A percentile compares a stretch with the other conserved stretches of the same genome.
phyloP scores from a whole-genome alignment of 2,329 filamentous ascomycete species.

The Colletotrichum filicis region DNA sequence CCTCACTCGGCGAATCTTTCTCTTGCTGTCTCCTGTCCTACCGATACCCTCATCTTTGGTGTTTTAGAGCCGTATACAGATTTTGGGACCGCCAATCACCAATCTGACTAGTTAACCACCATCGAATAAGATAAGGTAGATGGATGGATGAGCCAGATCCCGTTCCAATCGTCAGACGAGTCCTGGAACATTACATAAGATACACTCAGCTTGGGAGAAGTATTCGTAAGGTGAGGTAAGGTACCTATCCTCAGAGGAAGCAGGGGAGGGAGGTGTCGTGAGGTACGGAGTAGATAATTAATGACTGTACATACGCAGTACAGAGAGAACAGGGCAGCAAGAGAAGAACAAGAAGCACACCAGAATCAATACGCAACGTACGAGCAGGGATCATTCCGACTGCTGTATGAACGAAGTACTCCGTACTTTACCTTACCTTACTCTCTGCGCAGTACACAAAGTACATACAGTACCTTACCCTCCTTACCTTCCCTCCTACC shows the following conservation, averaged over 20 bases:
- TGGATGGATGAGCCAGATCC: not conserved
- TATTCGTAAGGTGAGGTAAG: not conserved
- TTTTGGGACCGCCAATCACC: not conserved
- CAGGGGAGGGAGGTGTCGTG: not conserved
- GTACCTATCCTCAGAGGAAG: not conserved
- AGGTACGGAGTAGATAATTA: not conserved
- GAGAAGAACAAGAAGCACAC: not conserved
- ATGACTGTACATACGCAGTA: too few relatives aligned
- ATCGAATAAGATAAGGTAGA: not conserved
- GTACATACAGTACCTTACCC: not conserved
- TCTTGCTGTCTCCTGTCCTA: not conserved
- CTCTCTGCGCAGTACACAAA: too few relatives aligned
- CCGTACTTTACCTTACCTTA: not conserved
- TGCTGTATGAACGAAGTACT: not conserved
- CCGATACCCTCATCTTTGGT: not conserved
- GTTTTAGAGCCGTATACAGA: not conserved
- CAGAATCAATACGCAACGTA: not conserved
- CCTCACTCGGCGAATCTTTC: not conserved
- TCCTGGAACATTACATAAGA: not conserved
- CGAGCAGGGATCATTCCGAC: too few relatives aligned
- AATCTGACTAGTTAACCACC: not conserved
- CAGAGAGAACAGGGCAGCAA: not conserved
- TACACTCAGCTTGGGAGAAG: not conserved
- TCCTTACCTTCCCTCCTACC: not conserved
- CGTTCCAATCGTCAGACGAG: not conserved